Evolutionary conservation across 2,329 filamentous ascomycete genomes (phyloP), one percentile per base, ranked within the genome.

Genomic region (Fusarium sp.): DNA sequence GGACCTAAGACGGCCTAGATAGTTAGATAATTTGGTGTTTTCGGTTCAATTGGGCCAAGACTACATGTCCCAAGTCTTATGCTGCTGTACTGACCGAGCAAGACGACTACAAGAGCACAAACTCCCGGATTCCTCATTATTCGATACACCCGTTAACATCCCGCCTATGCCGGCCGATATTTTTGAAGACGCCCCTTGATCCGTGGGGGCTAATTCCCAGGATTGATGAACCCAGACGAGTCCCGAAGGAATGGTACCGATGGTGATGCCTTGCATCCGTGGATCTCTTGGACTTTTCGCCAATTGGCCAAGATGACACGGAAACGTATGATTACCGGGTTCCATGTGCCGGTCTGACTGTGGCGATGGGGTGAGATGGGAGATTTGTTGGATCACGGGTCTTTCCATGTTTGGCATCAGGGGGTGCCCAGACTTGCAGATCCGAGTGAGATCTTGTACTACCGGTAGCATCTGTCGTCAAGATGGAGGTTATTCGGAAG

Each of bases 331-430:
- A 37, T 37, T 6, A 17, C 52, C n/a, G 52, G 52, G 52, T 57
- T 57, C 32, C 12, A 22, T 57, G 32, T 37, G 30, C 52, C 52
- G 52, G 32, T 37, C 33, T 30, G 20, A 25, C 12, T 12, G 32
- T 56, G 52, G 52, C 14, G 9, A 37, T 37, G 52, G 52, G 47
- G 52, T 37, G 52, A 57, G 30, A 37, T 17, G 52, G 52, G 32
- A 37, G 52, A 27, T 57, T 57, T 8, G 30, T 37, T 57, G 32
- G 32, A 57, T 37, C 32, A 57, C 32, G n/a, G n/a, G 32, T 35
- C 30, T 20, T 32, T 56, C 27, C 4, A 20, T 56, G 50, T 10
- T 37, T 22, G 33, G 33, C 4, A 25, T 57, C 14, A n/a, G 30
- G 30, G 33, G 52, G 14, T 57, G n/a, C 14, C 27, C 3, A 6